Evolutionary conservation across 768 basidiomycete species (phyloP), one percentile per base, ranked within the genome.

Genomic region (Russula vinacea): DNA sequence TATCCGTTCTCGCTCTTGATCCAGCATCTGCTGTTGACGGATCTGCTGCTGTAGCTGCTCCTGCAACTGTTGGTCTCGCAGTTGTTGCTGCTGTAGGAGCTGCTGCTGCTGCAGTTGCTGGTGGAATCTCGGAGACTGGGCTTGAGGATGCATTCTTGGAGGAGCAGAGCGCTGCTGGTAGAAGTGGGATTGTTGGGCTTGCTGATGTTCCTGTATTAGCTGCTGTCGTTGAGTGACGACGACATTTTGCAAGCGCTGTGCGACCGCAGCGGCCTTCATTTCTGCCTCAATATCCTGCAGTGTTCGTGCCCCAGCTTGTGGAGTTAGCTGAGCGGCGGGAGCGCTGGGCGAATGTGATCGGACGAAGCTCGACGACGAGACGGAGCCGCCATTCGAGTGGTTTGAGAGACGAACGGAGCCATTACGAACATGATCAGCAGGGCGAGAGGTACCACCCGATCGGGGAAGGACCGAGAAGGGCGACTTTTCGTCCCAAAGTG

Each of bases 251-350:
- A 70, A 44, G 9, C 71, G 72, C 56, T 73, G 70, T 32, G 71
- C 70, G 3, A 65, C 68, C 33, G 84, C 83, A 24, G 79, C 81
- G 8, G 81, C 80, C n/a, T 81, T 80, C 89, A 92, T 90, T 74
- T 94, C 92, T 3, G 85, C 83, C 70, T 94, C 92, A 63, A 94
- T 87, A 68, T 94, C 92, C 68, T 90, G 86, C 32, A 93, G 72
- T 0, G 90, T 92, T 22, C 85, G 66, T 56, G 50, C 57, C 9
- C 56, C 61, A 7, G 60, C 45, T 22, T 68, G 59, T 14, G 51
- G 49, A 32, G 79, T 79, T 6, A 70, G 71, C 47, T 78, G 78
- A 58, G 68, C 61, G 29, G 56, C 55, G 35, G 66, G 29, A n/a
- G 60, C 22, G 45, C 68, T 42, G 32, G 64, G 55, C 26, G 66